Base-by-base conservation (phyloP, 768 basidiomycete species). In the Russula foetens region DNA sequence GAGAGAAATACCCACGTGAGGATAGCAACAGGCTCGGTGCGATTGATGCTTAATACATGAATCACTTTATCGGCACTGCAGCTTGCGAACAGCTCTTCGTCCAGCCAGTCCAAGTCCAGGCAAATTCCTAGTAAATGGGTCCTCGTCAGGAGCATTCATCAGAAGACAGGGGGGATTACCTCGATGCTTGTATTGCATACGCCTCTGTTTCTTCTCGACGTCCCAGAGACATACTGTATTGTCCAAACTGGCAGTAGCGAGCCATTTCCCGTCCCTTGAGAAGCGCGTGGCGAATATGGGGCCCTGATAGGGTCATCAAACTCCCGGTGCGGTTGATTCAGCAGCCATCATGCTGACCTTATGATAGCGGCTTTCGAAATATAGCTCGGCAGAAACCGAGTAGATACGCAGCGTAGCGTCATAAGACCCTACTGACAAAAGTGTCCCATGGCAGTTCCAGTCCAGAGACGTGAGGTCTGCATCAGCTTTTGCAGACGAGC, bases 281-380 rank as follows among this genome's bases (percentile, higher is more conserved):
- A 92, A 93, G 57, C 83, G 81, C 47, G 84, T 80, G 45, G 89
- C 81, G 68, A 92, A 92, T 70, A 92, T 84, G 31, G 90, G 86
- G 57, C 84, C 89, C 88, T 91, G 76, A 51, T 51, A 41, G 17
- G 3, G 33, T 54, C 28, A 28, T 14, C 26, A 21, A n/a, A 15
- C 6, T 7, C 21, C 46, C 15, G 56, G 44, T 43, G 8, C 31
- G 26, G 12, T 9, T 23, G 35, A 41, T n/a, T 24, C 6, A 35
- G 38, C n/a, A 43, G 38, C 6, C 1, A 12, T 21, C 8, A 56
- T 31, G 48, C 75, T 71, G 74, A 88, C 88, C 80, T 84, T 75
- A 67, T 91, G 89, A 60, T 83, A 80, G 31, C 75, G 70, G 68
- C 84, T 78, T 28, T 78, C 76, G 66, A 89, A 82, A 71, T 89